Conservation (phyloP, 352 stramenopile species). For the Pythium biforme region DNA sequence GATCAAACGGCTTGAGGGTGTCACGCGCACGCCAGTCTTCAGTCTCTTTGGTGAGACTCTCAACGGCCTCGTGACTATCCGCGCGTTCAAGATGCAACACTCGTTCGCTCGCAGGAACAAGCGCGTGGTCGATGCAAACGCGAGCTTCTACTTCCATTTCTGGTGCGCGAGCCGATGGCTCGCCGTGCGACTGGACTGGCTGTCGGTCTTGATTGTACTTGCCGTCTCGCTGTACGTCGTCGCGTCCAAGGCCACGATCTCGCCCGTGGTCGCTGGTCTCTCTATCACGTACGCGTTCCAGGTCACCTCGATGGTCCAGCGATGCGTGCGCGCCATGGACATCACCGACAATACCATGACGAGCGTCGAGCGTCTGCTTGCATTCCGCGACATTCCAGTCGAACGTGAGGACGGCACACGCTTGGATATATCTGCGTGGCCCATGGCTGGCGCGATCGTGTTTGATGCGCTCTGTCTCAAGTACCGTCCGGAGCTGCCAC, state of each 20-base stretch:
- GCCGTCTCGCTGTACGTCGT: slow-evolving; percentile 32
- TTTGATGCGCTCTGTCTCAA: slow-evolving; percentile 43
- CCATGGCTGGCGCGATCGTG: slow-evolving; percentile 31
- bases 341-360: slow-evolving; percentile 93
- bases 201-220: slow-evolving; percentile 30
- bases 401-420: too few species aligned
- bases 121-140: slow-evolving; percentile 37
- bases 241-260: slow-evolving; percentile 4
- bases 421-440: slow-evolving; percentile 82
- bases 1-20: slow-evolving; percentile 92
- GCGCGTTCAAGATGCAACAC: slow-evolving; percentile 41
- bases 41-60: slow-evolving; percentile 90
- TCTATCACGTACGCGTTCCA: slow-evolving; percentile 86
- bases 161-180: slow-evolving; percentile 34
- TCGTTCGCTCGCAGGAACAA: slow-evolving; percentile 24
- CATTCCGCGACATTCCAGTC: too few species aligned
- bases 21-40: slow-evolving; percentile 87
- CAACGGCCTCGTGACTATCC: slow-evolving; percentile 89
- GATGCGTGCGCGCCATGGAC: slow-evolving; percentile 83
- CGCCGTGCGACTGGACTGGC: slow-evolving; percentile 41
- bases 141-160: slow-evolving; percentile 38
- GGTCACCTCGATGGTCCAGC: slow-evolving; percentile 89
- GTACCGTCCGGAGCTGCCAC: slow-evolving; percentile 45
- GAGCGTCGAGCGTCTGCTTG: slow-evolving; percentile 79
- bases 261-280: slow-evolving; percentile 59